Percentiles rank a stretch among this genome's conserved stretches.
These are phyloP conservation scores for Citrus unshiu DNA, from an alignment of 345 rosid genomes.

Conservation along the genomic window DNA sequence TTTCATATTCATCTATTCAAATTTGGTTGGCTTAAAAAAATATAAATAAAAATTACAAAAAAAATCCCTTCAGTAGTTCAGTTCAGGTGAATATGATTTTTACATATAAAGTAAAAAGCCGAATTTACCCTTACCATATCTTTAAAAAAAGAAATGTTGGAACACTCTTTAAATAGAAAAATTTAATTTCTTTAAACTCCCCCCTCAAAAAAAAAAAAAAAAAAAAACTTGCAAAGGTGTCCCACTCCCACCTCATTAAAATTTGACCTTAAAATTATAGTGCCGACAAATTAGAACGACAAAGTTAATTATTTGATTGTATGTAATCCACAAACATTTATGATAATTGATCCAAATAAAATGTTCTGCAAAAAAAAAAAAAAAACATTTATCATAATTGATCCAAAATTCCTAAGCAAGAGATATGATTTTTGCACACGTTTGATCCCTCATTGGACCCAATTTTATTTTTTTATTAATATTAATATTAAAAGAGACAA, in stretches of 20 bases:
- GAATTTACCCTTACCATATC: too few species aligned
- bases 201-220: too few species aligned
- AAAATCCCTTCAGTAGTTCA: neutral
- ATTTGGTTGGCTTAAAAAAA: neutral
- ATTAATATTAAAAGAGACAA: neutral
- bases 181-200: too few species aligned
- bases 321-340: neutral
- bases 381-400: neutral
- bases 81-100: too few species aligned
- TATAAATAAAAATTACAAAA: neutral
- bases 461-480: neutral
- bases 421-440: neutral
- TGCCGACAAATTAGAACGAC: neutral
- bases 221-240: neutral
- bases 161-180: too few species aligned
- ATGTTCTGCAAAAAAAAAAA: neutral
- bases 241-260: neutral
- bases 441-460: neutral
- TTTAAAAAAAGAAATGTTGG: neutral
- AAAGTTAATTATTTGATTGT: neutral
- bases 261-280: neutral
- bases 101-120: too few species aligned
- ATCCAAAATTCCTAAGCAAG: neutral
- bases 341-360: neutral
- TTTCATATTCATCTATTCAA: neutral